These are phyloP conservation scores for Patellaria atrata DNA, from an alignment of 495 filamentous ascomycete species.

Conservation along the genomic window DNA sequence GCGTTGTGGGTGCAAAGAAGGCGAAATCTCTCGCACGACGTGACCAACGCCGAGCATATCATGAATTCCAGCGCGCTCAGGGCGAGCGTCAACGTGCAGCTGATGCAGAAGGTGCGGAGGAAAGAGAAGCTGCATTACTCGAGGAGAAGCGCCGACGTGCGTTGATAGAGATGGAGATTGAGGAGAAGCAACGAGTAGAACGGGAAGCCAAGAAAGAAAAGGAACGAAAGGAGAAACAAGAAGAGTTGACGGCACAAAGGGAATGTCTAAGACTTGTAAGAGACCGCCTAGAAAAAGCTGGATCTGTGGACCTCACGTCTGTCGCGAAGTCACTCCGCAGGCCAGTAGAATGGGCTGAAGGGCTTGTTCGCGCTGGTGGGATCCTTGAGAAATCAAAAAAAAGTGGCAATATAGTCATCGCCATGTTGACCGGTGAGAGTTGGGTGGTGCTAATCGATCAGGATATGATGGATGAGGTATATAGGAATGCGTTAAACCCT, in stretches of 20 bases:
- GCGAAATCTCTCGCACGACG: slow-evolving; percentile 32
- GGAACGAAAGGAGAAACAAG: slow-evolving; percentile 21
- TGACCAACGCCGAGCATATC: slow-evolving; percentile 35
- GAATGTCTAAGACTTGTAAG: slow-evolving; percentile 21
- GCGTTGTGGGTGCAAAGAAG: slow-evolving; percentile 34
- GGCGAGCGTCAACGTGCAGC: slow-evolving; percentile 25
- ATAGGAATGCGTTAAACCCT: too few relatives aligned
- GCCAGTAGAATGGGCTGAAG: slow-evolving; percentile 22
- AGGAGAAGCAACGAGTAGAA: slow-evolving; percentile 21
- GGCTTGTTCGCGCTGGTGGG: slow-evolving; percentile 20
- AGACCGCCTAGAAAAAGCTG: slow-evolving; percentile 18
- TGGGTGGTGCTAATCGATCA: slow-evolving; percentile 23
- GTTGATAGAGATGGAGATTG: slow-evolving; percentile 28
- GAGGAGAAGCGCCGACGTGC: slow-evolving; percentile 29
- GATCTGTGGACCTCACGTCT: slow-evolving; percentile 20
- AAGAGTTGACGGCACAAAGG: slow-evolving; percentile 23
- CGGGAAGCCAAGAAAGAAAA: slow-evolving; percentile 21
- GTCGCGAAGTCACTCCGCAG: slow-evolving; percentile 18
- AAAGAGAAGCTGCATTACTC: slow-evolving; percentile 26
- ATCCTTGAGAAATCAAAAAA: slow-evolving; percentile 12
- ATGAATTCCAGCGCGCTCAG: slow-evolving; percentile 33
- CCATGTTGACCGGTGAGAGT: slow-evolving; percentile 22
- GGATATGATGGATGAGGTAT: slow-evolving; percentile 19
- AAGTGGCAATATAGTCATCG: slow-evolving; percentile 4
- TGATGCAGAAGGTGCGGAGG: slow-evolving; percentile 24